Percentiles rank a stretch among this genome's conserved stretches.
phyloP scores from a whole-genome alignment of 768 basidiomycete species.

The Gautieria morchelliformis region DNA sequence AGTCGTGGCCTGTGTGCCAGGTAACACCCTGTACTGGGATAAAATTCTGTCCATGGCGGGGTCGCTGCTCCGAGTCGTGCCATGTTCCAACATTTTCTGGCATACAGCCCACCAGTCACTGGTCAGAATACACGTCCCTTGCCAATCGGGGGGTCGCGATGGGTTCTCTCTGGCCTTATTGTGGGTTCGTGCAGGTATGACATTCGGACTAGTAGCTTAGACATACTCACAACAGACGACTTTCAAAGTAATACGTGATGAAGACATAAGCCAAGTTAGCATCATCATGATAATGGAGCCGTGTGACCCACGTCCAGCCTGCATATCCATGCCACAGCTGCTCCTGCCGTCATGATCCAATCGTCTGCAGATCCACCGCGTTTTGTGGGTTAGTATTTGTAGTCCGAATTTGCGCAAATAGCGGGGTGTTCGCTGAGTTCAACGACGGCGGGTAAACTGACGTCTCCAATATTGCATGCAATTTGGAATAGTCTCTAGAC shows the following conservation, averaged over 20 bases:
- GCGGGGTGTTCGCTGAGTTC: neutral
- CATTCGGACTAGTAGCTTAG: slow-evolving; percentile 20
- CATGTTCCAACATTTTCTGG: neutral
- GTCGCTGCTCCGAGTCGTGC: neutral
- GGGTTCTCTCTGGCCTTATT: neutral
- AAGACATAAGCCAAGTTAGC: too few species aligned
- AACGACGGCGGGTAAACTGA: too few species aligned
- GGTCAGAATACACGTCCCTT: neutral
- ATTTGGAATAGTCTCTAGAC: too few species aligned
- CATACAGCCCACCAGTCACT: neutral
- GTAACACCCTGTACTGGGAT: too few species aligned
- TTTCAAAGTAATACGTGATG: too few species aligned
- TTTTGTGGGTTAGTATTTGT: too few species aligned
- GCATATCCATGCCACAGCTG: neutral
- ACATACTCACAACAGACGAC: neutral
- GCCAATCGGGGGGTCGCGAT: neutral
- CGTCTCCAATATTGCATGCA: too few species aligned
- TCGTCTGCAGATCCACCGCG: too few species aligned
- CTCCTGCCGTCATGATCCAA: too few species aligned
- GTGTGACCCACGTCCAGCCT: neutral
- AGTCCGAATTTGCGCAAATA: too few species aligned
- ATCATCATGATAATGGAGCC: neutral
- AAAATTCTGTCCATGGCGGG: neutral
- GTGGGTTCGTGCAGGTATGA: slow-evolving; percentile 34
- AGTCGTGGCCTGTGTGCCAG: too few species aligned